Percentiles rank a stretch among this genome's conserved stretches.
Conservation (phyloP, 129 eudicot genomes). For the Escallonia rubra region DNA sequence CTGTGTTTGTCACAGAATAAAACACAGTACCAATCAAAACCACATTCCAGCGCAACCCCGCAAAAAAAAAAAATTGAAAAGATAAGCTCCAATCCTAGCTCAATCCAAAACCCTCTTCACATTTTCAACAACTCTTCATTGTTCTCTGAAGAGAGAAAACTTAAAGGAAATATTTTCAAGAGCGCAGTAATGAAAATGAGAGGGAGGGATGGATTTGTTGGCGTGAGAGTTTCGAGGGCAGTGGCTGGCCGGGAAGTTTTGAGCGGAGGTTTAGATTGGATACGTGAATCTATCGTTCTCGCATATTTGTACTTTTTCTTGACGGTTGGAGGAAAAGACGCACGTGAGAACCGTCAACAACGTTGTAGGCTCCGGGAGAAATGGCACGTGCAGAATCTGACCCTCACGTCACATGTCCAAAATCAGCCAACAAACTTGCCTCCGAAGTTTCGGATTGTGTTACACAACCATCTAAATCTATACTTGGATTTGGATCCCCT, state of each 20-base stretch:
- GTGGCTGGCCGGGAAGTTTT: constrained; percentile 48
- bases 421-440: too few relatives aligned
- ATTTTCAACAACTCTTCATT: neutral
- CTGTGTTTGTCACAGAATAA: constrained; percentile 21
- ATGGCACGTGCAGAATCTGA: too few relatives aligned
- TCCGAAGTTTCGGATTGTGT: too few relatives aligned
- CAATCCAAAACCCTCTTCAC: neutral
- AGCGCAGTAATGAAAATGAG: constrained; percentile 14
- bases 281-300: constrained; percentile 19
- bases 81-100: constrained; percentile 1
- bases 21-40: constrained; percentile 5
- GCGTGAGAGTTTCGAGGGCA: constrained; percentile 28
- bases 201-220: constrained; percentile 29
- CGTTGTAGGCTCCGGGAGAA: too few relatives aligned
- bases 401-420: too few relatives aligned
- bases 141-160: neutral
- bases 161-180: neutral
- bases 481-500: too few relatives aligned
- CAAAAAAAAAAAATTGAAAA: neutral
- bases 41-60: too few relatives aligned
- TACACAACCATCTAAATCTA: too few relatives aligned
- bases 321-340: too few relatives aligned
- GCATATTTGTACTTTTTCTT: too few relatives aligned
- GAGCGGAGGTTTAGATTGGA: constrained; percentile 45
- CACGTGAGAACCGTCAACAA: too few relatives aligned